Evolutionary conservation across 2,329 filamentous ascomycete genomes (phyloP).

Genomic region (Talaromyces pinophilus): DNA sequence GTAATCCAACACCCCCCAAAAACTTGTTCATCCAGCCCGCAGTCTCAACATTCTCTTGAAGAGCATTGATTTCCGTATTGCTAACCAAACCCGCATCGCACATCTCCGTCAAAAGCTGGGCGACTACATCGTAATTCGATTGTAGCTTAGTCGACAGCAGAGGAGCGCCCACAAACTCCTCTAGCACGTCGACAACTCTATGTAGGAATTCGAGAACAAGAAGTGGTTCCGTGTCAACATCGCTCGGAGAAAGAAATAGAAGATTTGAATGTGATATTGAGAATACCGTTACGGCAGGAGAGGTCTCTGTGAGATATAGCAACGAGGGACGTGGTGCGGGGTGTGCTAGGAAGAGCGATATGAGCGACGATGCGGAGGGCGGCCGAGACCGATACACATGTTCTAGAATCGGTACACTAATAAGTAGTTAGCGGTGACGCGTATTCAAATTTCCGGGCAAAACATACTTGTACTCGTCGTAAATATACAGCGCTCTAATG

Average conservation of each 20-base stretch:
- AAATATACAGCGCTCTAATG: constrained; percentile 95
- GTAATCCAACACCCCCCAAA: constrained; percentile 81
- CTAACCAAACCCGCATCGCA: constrained; percentile 88
- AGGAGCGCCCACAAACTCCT: constrained; percentile 90
- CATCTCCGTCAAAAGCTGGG: constrained; percentile 92
- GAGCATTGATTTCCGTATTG: constrained; percentile 89
- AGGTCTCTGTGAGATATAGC: constrained; percentile 78
- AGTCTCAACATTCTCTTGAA: constrained; percentile 88
- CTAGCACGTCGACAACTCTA: constrained; percentile 85
- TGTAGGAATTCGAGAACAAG: constrained; percentile 93
- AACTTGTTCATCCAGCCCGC: constrained; percentile 88
- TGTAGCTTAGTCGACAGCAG: constrained; percentile 85
- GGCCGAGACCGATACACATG: constrained; percentile 85
- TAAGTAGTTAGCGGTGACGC: constrained; percentile 20
- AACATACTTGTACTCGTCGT: constrained; percentile 86
- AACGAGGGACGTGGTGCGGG: constrained; percentile 78
- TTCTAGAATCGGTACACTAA: constrained; percentile 78
- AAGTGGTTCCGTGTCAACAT: constrained; percentile 82
- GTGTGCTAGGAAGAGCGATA: constrained; percentile 85
- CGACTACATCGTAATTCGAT: constrained; percentile 86
- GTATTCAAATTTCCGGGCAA: not conserved
- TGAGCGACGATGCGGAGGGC: constrained; percentile 71
- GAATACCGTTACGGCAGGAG: constrained; percentile 84
- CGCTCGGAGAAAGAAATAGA: constrained; percentile 81
- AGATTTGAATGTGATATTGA: constrained; percentile 84